phyloP scores from a whole-genome alignment of 345 rosid species.

The Salix purpurea region DNA sequence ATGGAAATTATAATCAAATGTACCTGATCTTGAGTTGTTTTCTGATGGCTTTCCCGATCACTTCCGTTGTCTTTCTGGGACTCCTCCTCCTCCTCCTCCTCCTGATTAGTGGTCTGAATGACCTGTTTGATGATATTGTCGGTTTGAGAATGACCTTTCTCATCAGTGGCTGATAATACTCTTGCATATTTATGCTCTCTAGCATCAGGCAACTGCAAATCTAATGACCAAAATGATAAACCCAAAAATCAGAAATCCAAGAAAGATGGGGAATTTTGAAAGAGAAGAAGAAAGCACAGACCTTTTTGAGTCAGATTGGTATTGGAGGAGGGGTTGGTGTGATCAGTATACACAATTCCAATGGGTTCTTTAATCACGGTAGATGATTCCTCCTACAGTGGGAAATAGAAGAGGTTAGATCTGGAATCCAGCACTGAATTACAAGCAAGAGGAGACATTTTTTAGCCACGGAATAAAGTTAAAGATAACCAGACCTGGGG shows the following conservation, averaged over 20 bases:
- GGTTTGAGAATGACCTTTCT: constrained; percentile 38
- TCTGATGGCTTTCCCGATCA: background rate
- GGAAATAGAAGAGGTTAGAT: constrained; percentile 26
- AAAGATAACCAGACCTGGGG: constrained; percentile 46
- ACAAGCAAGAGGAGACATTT: background rate
- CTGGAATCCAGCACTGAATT: background rate
- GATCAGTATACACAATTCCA: constrained; percentile 53
- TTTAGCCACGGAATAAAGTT: background rate
- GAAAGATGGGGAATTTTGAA: background rate
- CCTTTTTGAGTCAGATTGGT: constrained; percentile 8
- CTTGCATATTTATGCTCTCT: constrained; percentile 68
- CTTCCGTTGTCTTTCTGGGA: background rate
- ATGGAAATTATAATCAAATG: background rate
- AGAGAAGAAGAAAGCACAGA: background rate
- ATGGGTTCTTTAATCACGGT: constrained; percentile 43
- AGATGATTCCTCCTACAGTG: constrained; percentile 47
- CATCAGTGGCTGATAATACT: constrained; percentile 59
- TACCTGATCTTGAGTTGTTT: constrained; percentile 3
- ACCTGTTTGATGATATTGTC: constrained; percentile 52
- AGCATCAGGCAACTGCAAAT: constrained; percentile 29
- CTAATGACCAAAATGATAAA: constrained; percentile 13
- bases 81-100: background rate
- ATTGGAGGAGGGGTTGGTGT: background rate
- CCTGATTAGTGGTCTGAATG: constrained; percentile 26
- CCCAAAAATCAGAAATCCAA: background rate